Conservation (phyloP, 176 grass and related monocot species). For the Guadua angustifolia region DNA sequence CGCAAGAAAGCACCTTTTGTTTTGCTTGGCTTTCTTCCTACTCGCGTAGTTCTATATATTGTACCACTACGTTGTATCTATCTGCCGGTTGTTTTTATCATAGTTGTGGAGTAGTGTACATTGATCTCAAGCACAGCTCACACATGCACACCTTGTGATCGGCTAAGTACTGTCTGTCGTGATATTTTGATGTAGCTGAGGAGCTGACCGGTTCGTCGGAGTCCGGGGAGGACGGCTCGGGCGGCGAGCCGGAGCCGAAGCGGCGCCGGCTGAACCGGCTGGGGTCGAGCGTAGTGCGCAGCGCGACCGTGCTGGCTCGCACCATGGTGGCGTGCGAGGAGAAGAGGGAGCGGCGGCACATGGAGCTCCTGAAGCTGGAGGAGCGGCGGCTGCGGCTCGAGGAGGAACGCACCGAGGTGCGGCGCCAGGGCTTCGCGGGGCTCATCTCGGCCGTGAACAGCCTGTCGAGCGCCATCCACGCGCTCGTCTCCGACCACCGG, state of each 20-base stretch:
- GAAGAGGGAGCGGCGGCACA: slow-evolving; percentile 85
- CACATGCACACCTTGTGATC: neutral
- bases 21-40: slow-evolving; percentile 19
- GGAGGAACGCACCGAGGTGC: slow-evolving; percentile 83
- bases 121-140: neutral
- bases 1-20: slow-evolving; percentile 48
- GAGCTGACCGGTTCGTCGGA: slow-evolving; percentile 78
- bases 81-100: neutral
- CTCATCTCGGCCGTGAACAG: slow-evolving; percentile 87
- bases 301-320: slow-evolving; percentile 84
- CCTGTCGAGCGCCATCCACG: slow-evolving; percentile 88
- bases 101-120: neutral
- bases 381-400: slow-evolving; percentile 83
- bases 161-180: neutral
- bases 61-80: too few species aligned
- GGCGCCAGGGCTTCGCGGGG: slow-evolving; percentile 83
- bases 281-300: slow-evolving; percentile 83
- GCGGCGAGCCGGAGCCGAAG: slow-evolving; percentile 73
- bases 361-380: slow-evolving; percentile 83
- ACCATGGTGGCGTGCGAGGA: slow-evolving; percentile 95
- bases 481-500: slow-evolving; percentile 84
- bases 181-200: slow-evolving; percentile 43
- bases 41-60: neutral
- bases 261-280: slow-evolving; percentile 66
- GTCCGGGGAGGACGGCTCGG: slow-evolving; percentile 46